These are phyloP conservation scores for Fusarium pseudograminearum DNA, from an alignment of 2,329 filamentous ascomycete genomes.

Conservation along the genomic window DNA sequence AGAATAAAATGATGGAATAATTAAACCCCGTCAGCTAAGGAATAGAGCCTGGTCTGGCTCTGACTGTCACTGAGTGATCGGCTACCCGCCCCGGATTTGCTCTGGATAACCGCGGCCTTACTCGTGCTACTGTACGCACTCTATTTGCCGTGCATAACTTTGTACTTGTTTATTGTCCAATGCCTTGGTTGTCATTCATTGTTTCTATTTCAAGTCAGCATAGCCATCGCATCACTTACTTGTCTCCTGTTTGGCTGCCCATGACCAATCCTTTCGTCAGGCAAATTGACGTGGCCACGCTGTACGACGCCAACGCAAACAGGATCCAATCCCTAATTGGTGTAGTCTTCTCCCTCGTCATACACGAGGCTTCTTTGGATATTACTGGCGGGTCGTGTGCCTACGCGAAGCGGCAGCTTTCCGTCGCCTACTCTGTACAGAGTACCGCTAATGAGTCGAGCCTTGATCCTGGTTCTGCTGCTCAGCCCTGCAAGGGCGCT, in stretches of 20 bases:
- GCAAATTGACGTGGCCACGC: slow-evolving; percentile 36
- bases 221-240: slow-evolving; percentile 29
- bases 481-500: slow-evolving; percentile 35
- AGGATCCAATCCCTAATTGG: slow-evolving; percentile 18
- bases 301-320: slow-evolving; percentile 33
- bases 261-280: neutral
- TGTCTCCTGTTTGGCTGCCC: slow-evolving; percentile 3
- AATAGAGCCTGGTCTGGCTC: slow-evolving; percentile 4
- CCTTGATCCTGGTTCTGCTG: slow-evolving; percentile 11
- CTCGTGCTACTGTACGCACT: slow-evolving; percentile 34
- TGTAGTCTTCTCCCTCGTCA: slow-evolving; percentile 13
- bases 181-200: neutral
- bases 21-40: slow-evolving; percentile 3
- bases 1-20: slow-evolving; percentile 2
- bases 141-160: slow-evolving; percentile 36
- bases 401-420: slow-evolving; percentile 30
- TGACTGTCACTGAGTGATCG: slow-evolving; percentile 33
- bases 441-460: neutral
- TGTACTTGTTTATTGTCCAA: slow-evolving; percentile 19
- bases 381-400: slow-evolving; percentile 19
- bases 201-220: slow-evolving; percentile 12
- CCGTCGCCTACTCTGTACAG: slow-evolving; percentile 6
- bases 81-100: slow-evolving; percentile 46
- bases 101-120: slow-evolving; percentile 13
- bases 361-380: slow-evolving; percentile 19